phyloP scores from a whole-genome alignment of 176 grass and related monocot genomes.

The Lolium multiflorum region DNA sequence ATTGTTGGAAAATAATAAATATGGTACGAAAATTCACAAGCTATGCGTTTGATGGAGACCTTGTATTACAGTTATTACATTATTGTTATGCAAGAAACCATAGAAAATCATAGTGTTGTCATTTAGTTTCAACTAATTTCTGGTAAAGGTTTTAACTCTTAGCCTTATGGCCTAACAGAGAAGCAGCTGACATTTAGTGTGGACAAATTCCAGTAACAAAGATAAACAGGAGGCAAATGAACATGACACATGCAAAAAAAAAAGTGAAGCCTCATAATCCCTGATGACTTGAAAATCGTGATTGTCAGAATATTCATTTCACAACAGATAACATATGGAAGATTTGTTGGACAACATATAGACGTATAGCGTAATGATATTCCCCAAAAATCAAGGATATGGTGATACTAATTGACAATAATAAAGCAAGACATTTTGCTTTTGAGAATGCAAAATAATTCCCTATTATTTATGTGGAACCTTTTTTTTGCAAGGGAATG shows the following conservation, averaged over 20 bases:
- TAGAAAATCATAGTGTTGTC: background rate
- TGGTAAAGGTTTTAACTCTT: background rate
- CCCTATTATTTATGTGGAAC: background rate
- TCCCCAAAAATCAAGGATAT: background rate
- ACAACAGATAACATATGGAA: background rate
- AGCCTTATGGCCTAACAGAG: background rate
- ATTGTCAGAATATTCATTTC: background rate
- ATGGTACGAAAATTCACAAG: background rate
- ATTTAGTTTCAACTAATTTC: background rate
- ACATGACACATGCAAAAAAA: conserved; percentile 1
- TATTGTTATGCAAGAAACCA: background rate
- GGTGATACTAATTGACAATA: background rate
- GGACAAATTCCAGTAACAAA: background rate
- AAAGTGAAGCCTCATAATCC: too few species aligned
- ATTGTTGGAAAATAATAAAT: background rate
- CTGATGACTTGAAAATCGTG: background rate
- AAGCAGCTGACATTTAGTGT: background rate
- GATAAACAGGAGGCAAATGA: background rate
- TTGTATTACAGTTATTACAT: background rate
- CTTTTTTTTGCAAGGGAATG: background rate
- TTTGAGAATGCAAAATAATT: background rate
- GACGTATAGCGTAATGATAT: background rate
- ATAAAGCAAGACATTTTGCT: background rate
- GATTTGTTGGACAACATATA: background rate
- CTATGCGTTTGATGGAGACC: background rate